Base-by-base conservation (phyloP, 2,329 filamentous ascomycete genomes). In the Tolypocladium guangdongense region DNA sequence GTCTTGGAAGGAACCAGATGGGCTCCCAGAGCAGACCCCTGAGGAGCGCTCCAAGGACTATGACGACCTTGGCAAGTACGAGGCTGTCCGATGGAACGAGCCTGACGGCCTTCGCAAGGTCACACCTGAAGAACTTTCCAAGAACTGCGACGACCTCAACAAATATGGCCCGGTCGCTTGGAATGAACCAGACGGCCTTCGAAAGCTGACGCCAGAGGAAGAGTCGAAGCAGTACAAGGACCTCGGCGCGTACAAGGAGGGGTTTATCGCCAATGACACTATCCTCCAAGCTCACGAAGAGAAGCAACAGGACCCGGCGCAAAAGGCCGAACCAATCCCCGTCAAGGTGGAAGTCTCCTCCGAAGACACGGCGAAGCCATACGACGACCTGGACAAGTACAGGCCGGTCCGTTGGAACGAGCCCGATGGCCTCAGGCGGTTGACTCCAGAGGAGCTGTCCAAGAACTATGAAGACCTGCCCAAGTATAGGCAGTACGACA, bases 1-100 rank as follows among this genome's bases (percentile, higher is more conserved):
- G 12, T 58, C 57, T 16, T 71, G 69, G 66, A 70, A 70, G 18
- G 69, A 72, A 50, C 66, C 68, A 0, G 64, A 77, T 57, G 74
- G 74, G 38, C 67, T 71, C 37, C 60, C 62, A 14, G 56, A 63
- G 20, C 58, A 63, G 50, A 66, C 64, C 2, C 62, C 65, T 6
- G 68, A 68, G 52, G 68, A 70, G 35, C 56, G 64, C 11, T 67
- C 71, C 4, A 67, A 68, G 53, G 58, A 69, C 2, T 76, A 75
- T 50, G 66, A 73, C 1, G 69, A 73, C 52, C 61, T 72, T 10
- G 56, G 68, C 33, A 52, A 62, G 18, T 72, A 73, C 55, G 64
- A 63, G 1, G 64, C 68, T 7, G 60, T 68, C 16, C 53, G 51
- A 2, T 69, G 65, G 61, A 71, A 74, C 33, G 68, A 71, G 51